These are phyloP conservation scores for Gloeophyllum trabeum DNA, from an alignment of 768 basidiomycete genomes.

Conservation along the genomic window DNA sequence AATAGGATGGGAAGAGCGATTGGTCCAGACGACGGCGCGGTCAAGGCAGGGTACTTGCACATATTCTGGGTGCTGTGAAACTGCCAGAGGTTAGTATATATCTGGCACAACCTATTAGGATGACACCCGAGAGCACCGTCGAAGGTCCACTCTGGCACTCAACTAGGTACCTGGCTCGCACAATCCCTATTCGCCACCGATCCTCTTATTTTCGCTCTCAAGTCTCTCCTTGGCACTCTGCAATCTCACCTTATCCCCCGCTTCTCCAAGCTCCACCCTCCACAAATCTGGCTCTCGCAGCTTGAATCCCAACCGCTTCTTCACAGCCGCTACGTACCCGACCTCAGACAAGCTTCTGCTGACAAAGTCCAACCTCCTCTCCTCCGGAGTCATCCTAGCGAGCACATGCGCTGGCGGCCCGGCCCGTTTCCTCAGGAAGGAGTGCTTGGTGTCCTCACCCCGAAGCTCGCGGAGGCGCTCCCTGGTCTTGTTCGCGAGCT, in stretches of 20 bases:
- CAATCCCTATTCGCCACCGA: too few relatives aligned
- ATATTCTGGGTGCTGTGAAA: too few relatives aligned
- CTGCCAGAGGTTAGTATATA: too few relatives aligned
- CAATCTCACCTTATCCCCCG: slow-evolving; percentile 15
- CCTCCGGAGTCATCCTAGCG: slow-evolving; percentile 34
- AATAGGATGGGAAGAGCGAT: too few relatives aligned
- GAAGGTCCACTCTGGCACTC: too few relatives aligned
- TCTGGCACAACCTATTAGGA: too few relatives aligned
- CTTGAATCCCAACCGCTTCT: slow-evolving; percentile 41
- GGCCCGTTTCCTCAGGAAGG: slow-evolving; percentile 32
- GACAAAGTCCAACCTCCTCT: slow-evolving; percentile 37
- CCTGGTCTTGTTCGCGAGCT: slow-evolving; percentile 52
- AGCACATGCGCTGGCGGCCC: slow-evolving; percentile 58
- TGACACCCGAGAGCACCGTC: too few relatives aligned
- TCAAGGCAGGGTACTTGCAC: too few relatives aligned
- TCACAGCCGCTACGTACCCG: slow-evolving; percentile 62
- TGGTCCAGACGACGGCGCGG: too few relatives aligned
- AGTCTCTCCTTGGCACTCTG: too few relatives aligned
- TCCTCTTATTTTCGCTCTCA: too few relatives aligned
- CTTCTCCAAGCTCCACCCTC: slow-evolving; percentile 21
- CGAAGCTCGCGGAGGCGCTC: slow-evolving; percentile 48
- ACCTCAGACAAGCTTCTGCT: slow-evolving; percentile 45
- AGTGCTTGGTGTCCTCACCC: slow-evolving; percentile 46
- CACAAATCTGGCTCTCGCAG: slow-evolving; percentile 23
- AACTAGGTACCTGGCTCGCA: too few relatives aligned